phyloP scores from a whole-genome alignment of 73 alveolate species.

The Symbiodinium pilosum region DNA sequence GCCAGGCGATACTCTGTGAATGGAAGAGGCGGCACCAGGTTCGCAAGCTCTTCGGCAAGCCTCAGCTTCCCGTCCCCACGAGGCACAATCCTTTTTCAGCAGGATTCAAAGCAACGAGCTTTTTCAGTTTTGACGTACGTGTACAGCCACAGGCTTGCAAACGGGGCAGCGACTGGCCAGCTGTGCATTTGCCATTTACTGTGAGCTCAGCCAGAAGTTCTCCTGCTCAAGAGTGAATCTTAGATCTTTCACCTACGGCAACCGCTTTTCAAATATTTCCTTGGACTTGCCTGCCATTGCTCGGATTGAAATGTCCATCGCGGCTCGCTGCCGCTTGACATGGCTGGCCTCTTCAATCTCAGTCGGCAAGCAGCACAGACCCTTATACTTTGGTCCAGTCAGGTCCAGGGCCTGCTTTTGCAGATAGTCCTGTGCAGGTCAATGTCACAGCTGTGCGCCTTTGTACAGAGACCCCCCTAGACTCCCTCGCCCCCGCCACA shows the following conservation, averaged over 20 bases:
- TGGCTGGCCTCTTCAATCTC: not conserved
- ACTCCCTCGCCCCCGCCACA: no score
- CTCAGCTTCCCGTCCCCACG: not conserved
- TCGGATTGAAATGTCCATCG: conserved; percentile 45
- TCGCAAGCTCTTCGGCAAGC: conserved; percentile 59
- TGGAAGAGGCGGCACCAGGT: conserved; percentile 46
- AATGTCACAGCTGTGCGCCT: no score
- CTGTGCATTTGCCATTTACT: conserved; percentile 61
- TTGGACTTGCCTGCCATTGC: conserved; percentile 34
- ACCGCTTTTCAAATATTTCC: not conserved
- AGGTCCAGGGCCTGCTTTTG: not conserved
- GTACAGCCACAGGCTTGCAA: not conserved
- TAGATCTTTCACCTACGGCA: not conserved
- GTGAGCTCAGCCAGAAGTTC: conserved; percentile 69
- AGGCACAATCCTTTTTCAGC: not conserved
- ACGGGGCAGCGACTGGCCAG: not conserved
- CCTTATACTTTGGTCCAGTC: no score
- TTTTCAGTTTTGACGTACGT: no score
- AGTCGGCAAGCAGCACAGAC: no score
- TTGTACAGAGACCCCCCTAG: no score
- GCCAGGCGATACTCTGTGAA: conserved; percentile 77
- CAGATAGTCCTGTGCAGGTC: not conserved
- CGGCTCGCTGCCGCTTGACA: not conserved
- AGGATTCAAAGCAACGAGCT: no score
- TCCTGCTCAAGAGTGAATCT: not conserved